Conservation (phyloP, 805 yeast species). For the Teunomyces pallodes region DNA sequence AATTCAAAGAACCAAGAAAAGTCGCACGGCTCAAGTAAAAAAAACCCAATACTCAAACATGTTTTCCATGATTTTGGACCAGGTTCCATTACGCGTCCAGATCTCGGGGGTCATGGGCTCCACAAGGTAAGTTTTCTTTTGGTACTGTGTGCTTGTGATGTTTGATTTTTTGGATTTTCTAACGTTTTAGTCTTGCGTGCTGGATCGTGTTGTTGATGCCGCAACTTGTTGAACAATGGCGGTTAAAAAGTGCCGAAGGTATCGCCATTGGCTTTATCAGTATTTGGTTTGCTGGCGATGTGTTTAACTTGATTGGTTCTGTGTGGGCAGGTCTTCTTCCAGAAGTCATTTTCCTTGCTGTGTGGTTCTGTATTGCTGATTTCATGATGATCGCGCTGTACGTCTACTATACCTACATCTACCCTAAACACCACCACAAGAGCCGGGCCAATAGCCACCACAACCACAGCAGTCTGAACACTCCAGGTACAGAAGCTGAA, state of each 20-base stretch:
- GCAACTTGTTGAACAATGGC: conserved; percentile 79
- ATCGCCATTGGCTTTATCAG: conserved; percentile 64
- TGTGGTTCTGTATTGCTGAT: conserved; percentile 78
- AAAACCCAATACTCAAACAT: neutral
- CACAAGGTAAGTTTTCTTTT: conserved; percentile 41
- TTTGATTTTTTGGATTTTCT: neutral
- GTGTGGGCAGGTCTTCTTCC: conserved; percentile 70
- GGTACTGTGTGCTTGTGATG: too few relatives aligned
- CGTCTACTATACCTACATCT: conserved; percentile 51
- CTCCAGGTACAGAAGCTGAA: conserved; percentile 3
- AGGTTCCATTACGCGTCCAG: conserved; percentile 31
- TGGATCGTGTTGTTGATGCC: conserved; percentile 78
- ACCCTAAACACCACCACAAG: conserved; percentile 34
- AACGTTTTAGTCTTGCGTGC: conserved; percentile 54
- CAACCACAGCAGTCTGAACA: conserved; percentile 5
- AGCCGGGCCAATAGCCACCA: conserved; percentile 10
- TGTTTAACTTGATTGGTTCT: conserved; percentile 65
- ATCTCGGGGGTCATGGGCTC: conserved; percentile 69
- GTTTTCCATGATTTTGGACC: neutral
- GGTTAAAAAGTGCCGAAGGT: conserved; percentile 72
- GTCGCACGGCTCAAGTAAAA: neutral
- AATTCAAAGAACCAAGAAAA: neutral
- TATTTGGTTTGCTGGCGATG: conserved; percentile 72
- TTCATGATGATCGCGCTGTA: conserved; percentile 55
- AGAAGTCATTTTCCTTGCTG: conserved; percentile 64